Conservation (phyloP, 805 yeast genomes). For the Ogataea salicorniae region DNA sequence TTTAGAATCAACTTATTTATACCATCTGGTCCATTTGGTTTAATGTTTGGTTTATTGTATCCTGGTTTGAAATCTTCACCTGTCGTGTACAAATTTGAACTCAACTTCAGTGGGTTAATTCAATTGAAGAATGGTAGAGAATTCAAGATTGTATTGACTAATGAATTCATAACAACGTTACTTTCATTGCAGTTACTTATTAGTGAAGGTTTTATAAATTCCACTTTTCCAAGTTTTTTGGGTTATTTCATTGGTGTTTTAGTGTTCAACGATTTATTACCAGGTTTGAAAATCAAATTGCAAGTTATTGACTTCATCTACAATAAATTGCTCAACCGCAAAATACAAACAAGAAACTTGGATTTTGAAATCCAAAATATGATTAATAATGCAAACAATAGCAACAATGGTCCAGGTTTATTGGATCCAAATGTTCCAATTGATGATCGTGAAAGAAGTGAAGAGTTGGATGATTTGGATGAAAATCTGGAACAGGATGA, state of each 20-base stretch:
- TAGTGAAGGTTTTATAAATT: slow-evolving; percentile 38
- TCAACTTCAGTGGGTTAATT: slow-evolving; percentile 28
- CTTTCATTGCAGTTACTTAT: slow-evolving; percentile 33
- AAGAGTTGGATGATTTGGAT: slow-evolving; percentile 2
- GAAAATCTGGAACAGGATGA: slow-evolving; percentile 25
- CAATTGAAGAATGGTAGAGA: slow-evolving; percentile 11
- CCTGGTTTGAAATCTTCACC: slow-evolving; percentile 38
- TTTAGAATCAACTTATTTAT: slow-evolving; percentile 38
- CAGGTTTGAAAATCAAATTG: slow-evolving; percentile 33
- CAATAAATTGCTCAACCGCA: slow-evolving; percentile 7
- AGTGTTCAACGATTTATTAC: slow-evolving; percentile 38
- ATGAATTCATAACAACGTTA: slow-evolving; percentile 28
- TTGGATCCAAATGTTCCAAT: background rate
- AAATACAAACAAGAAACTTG: slow-evolving; percentile 3
- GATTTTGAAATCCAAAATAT: slow-evolving; percentile 10
- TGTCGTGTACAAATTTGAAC: slow-evolving; percentile 34
- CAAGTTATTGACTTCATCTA: slow-evolving; percentile 15
- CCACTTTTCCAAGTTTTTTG: slow-evolving; percentile 34
- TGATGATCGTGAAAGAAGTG: slow-evolving; percentile 4
- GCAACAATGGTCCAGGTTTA: slow-evolving; percentile 5
- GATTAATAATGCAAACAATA: slow-evolving; percentile 8
- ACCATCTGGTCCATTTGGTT: slow-evolving; percentile 40
- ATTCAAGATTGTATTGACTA: slow-evolving; percentile 25
- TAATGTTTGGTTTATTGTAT: slow-evolving; percentile 34
- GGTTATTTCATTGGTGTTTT: slow-evolving; percentile 43